Percentiles rank a stretch among this genome's conserved stretches.
These are phyloP conservation scores for Escovopsis sp. DNA, from an alignment of 2,329 filamentous ascomycete species.

Conservation along the genomic window DNA sequence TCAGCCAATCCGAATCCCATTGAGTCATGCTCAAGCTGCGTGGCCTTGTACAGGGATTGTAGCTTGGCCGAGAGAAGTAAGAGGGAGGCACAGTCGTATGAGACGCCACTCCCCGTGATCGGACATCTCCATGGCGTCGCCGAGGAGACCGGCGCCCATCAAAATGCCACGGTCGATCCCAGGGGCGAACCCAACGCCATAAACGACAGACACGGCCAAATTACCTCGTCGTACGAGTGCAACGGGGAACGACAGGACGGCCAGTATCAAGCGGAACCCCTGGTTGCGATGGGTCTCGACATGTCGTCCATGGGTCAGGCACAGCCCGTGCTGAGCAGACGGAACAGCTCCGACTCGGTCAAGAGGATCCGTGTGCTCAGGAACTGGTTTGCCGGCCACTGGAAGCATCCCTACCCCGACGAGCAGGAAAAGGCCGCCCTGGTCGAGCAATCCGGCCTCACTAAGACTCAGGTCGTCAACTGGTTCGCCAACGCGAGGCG, in stretches of 20 bases:
- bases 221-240: too few relatives aligned
- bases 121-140: conserved; percentile 33
- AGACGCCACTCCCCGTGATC: conserved; percentile 31
- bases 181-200: conserved; percentile 4
- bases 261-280: too few relatives aligned
- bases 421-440: conserved; percentile 29
- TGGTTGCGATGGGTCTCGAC: conserved; percentile 1
- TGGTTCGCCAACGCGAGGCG: conserved; percentile 38
- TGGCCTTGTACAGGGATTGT: conserved; percentile 34
- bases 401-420: conserved; percentile 32
- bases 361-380: conserved; percentile 29
- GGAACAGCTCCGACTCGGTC: conserved; percentile 25
- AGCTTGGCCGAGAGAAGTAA: conserved; percentile 30
- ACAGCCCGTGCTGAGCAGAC: conserved; percentile 12
- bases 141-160: conserved; percentile 25
- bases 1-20: conserved; percentile 33
- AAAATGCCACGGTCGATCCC: conserved; percentile 32
- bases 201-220: conserved; percentile 2
- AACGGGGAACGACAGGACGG: too few relatives aligned
- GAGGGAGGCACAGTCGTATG: conserved; percentile 28
- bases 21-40: conserved; percentile 33
- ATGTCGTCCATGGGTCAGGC: conserved; percentile 1
- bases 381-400: conserved; percentile 30
- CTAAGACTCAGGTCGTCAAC: conserved; percentile 28
- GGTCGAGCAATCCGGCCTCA: conserved; percentile 28